Evolutionary conservation across 2,329 filamentous ascomycete species (phyloP).

Genomic region (Myriosclerotinia curreyana): DNA sequence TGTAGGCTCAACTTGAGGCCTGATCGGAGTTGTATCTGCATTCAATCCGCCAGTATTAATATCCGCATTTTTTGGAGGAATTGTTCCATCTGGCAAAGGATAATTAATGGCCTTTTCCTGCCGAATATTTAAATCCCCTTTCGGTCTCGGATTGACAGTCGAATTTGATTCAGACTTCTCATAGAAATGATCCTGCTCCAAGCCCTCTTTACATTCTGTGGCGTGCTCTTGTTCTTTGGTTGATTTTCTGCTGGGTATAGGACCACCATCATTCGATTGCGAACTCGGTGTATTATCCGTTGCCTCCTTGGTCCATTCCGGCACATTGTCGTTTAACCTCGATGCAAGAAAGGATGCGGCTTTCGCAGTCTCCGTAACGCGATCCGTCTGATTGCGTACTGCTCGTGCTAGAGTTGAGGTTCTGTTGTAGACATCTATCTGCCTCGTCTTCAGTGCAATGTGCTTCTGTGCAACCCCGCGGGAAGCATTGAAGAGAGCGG

Average conservation of each 20-base stretch:
- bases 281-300: constrained; percentile 21
- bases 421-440: constrained; percentile 60
- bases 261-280: constrained; percentile 27
- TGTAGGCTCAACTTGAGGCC: constrained; percentile 39
- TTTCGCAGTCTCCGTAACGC: constrained; percentile 57
- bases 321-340: constrained; percentile 51
- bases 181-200: constrained; percentile 52
- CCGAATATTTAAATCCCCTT: constrained; percentile 44
- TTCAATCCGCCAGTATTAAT: constrained; percentile 32
- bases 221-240: constrained; percentile 34
- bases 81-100: constrained; percentile 51
- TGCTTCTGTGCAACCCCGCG: constrained; percentile 64
- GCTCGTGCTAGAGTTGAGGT: constrained; percentile 64
- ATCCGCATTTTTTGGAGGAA: constrained; percentile 42
- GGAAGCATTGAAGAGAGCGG: constrained; percentile 67
- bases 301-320: constrained; percentile 34
- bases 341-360: constrained; percentile 58
- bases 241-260: constrained; percentile 35
- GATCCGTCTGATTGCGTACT: constrained; percentile 59
- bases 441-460: constrained; percentile 54
- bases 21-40: constrained; percentile 39
- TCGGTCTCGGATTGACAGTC: constrained; percentile 39
- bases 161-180: constrained; percentile 44
- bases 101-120: constrained; percentile 46
- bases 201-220: constrained; percentile 37